Evolutionary conservation across 495 filamentous ascomycete species (phyloP).

Genomic region (Penicillium diatomitis): DNA sequence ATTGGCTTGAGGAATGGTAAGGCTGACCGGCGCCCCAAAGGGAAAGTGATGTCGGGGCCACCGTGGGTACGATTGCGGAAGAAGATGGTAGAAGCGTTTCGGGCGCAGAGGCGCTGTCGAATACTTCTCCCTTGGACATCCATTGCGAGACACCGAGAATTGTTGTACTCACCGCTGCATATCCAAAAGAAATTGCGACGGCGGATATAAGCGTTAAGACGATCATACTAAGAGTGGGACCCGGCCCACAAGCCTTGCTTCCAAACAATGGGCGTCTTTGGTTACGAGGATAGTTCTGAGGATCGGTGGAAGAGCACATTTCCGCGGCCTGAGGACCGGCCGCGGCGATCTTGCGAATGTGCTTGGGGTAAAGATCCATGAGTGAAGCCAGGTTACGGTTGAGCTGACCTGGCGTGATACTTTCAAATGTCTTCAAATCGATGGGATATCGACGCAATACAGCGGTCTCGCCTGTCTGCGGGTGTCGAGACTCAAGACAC

Average conservation of each 20-base stretch:
- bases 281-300: conserved; percentile 23
- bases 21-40: conserved; percentile 13
- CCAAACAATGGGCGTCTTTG: conserved; percentile 20
- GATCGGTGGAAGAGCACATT: conserved; percentile 10
- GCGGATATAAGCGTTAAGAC: conserved; percentile 32
- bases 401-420: conserved; percentile 63
- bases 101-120: conserved; percentile 12
- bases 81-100: conserved; percentile 10
- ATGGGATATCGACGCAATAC: conserved; percentile 56
- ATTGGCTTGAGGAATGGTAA: conserved; percentile 4
- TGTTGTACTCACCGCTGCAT: conserved; percentile 19
- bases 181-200: conserved; percentile 27
- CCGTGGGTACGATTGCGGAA: conserved; percentile 8
- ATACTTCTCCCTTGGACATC: conserved; percentile 16
- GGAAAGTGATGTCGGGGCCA: conserved; percentile 20
- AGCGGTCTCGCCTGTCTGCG: conserved; percentile 37
- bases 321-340: conserved; percentile 6
- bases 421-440: conserved; percentile 62
- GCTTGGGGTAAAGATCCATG: conserved; percentile 38
- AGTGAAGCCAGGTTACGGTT: conserved; percentile 66
- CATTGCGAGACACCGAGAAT: conserved; percentile 19
- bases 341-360: conserved; percentile 16
- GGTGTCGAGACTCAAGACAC: conserved; percentile 55
- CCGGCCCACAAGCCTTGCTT: conserved; percentile 26
- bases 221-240: conserved; percentile 31